A percentile compares a stretch with the other conserved stretches of the same genome.
phyloP scores from a whole-genome alignment of 208 protist genomes.

The Leishmania martiniquensis region DNA sequence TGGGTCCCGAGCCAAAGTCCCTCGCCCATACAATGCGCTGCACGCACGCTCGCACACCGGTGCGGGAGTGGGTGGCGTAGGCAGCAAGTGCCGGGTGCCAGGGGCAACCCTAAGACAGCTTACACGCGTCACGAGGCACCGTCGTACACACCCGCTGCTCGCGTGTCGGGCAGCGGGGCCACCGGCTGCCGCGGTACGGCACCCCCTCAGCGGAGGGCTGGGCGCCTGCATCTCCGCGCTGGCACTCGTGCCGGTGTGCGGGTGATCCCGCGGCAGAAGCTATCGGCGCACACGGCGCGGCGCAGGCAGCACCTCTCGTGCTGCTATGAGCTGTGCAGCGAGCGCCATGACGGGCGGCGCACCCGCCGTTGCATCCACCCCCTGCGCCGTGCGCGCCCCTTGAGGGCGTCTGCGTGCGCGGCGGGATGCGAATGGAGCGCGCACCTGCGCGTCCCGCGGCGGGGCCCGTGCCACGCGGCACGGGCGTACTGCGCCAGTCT shows the following conservation, averaged over 20 bases:
- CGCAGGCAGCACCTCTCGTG: conserved; percentile 9
- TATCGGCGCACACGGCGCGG: conserved; percentile 17
- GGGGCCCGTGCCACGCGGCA: conserved; percentile 22
- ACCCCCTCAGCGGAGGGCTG: conserved; percentile 22
- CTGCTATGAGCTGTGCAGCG: conserved; percentile 8
- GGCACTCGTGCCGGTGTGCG: conserved; percentile 26
- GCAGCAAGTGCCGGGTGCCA: conserved; percentile 66
- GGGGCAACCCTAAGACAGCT: conserved; percentile 30
- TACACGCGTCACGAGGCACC: conserved; percentile 28
- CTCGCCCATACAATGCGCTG: conserved; percentile 37
- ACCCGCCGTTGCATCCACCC: conserved; percentile 32
- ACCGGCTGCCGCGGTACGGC: conserved; percentile 32
- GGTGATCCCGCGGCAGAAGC: conserved; percentile 31
- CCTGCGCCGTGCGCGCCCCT: not conserved
- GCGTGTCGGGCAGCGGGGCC: conserved; percentile 30
- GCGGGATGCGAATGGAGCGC: conserved; percentile 15
- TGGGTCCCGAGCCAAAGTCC: conserved; percentile 80
- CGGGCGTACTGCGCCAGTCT: conserved; percentile 28
- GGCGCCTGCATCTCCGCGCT: conserved; percentile 28
- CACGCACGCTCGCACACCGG: conserved; percentile 1
- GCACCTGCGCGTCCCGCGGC: conserved; percentile 18
- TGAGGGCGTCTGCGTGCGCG: conserved; percentile 2
- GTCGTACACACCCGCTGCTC: conserved; percentile 36
- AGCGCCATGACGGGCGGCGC: conserved; percentile 23
- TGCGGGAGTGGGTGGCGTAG: conserved; percentile 9